phyloP scores from a whole-genome alignment of 352 stramenopile genomes.

The Pythium brachiatum region DNA sequence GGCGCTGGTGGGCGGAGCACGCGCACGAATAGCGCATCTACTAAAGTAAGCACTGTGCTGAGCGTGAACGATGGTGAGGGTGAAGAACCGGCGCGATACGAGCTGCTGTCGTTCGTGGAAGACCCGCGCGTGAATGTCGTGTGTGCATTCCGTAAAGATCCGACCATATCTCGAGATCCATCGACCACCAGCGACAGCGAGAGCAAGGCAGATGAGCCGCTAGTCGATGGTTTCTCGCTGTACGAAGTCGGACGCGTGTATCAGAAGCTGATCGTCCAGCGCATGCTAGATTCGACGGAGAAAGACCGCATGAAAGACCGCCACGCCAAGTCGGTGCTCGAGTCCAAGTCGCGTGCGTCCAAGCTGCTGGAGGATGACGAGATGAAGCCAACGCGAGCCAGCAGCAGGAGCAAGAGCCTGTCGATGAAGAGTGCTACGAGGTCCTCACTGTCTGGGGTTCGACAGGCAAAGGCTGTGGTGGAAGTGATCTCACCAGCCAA shows the following conservation, averaged over 20 bases:
- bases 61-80: constrained; percentile 6
- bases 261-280: constrained; percentile 82
- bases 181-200: neutral
- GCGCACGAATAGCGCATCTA: neutral
- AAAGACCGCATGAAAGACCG: constrained; percentile 83
- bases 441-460: too few species aligned
- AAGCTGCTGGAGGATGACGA: constrained; percentile 47
- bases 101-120: constrained; percentile 75
- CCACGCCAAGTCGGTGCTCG: constrained; percentile 67
- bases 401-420: neutral
- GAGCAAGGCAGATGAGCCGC: neutral
- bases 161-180: neutral
- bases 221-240: constrained; percentile 37
- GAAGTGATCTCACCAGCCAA: constrained; percentile 5
- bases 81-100: constrained; percentile 43
- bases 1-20: constrained; percentile 18
- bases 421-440: neutral
- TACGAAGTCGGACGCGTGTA: constrained; percentile 59
- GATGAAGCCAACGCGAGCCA: neutral
- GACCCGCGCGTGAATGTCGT: constrained; percentile 67
- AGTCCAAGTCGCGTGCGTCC: constrained; percentile 64
- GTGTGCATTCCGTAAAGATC: constrained; percentile 46
- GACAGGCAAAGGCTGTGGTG: neutral
- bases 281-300: constrained; percentile 67
- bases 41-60: constrained; percentile 53